Percentiles rank a stretch among this genome's conserved stretches.
phyloP scores from a whole-genome alignment of 441 rosid genomes.

The Erodium moschatum region DNA sequence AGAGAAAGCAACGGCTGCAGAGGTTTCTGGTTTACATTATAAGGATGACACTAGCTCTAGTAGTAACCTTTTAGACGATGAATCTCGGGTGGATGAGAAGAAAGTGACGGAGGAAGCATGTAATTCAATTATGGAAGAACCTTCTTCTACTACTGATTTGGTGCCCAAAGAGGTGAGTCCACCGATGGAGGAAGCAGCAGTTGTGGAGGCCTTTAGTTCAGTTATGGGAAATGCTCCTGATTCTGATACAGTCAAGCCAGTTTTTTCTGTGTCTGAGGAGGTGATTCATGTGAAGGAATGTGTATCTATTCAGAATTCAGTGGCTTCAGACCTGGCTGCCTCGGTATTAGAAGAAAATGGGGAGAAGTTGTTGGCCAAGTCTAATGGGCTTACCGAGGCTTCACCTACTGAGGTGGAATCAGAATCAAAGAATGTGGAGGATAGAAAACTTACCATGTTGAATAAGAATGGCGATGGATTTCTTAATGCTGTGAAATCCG shows the following conservation, averaged over 20 bases:
- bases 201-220: background rate
- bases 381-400: background rate
- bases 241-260: background rate
- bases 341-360: conserved; percentile 3
- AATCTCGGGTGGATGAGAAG: background rate
- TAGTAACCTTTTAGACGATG: background rate
- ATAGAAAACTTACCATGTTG: background rate
- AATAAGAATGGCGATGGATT: background rate
- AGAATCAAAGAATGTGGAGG: conserved; percentile 1
- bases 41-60: background rate
- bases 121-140: background rate
- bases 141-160: background rate
- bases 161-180: background rate
- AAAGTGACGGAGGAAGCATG: background rate
- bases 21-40: background rate
- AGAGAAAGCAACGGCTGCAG: background rate
- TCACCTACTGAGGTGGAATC: background rate
- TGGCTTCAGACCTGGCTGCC: background rate
- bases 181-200: background rate
- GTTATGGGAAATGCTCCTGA: background rate
- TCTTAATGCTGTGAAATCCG: background rate
- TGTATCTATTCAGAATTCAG: background rate
- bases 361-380: background rate
- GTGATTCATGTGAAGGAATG: background rate
- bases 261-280: conserved; percentile 1